A percentile compares a stretch with the other conserved stretches of the same genome.
Evolutionary conservation across 164 flowering plant genomes (phyloP).

Genomic region (Cinnamomum micranthum): DNA sequence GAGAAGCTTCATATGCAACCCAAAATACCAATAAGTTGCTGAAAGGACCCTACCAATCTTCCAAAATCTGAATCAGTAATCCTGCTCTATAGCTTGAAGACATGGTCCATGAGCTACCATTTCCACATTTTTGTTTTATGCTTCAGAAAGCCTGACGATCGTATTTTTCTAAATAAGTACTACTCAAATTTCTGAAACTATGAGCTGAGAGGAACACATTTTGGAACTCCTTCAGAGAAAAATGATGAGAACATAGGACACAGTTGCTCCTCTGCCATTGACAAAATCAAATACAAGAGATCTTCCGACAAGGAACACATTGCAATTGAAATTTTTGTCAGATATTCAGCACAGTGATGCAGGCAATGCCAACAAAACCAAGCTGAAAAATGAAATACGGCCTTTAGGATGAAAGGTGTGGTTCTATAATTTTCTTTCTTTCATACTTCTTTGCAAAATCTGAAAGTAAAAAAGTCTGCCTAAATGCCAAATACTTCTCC

Average conservation of each 20-base stretch:
- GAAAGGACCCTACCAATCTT: background rate
- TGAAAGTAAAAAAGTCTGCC: conserved; percentile 64
- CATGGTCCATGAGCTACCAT: background rate
- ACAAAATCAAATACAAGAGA: background rate
- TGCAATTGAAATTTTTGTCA: background rate
- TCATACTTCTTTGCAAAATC: conserved; percentile 76
- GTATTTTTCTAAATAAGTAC: background rate
- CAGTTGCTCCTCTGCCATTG: background rate
- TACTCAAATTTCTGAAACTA: background rate
- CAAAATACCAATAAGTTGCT: background rate
- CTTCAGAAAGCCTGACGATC: background rate
- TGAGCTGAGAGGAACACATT: background rate
- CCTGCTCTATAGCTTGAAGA: background rate
- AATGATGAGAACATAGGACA: background rate
- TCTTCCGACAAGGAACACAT: background rate
- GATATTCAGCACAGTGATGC: background rate
- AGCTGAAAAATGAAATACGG: background rate
- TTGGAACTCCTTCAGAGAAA: background rate
- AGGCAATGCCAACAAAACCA: background rate
- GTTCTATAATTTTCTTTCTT: conserved; percentile 15
- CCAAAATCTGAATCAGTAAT: background rate
- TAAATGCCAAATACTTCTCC: conserved; percentile 75
- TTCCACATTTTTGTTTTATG: too few relatives aligned
- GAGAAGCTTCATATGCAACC: background rate
- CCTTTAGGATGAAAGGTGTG: background rate